phyloP scores from a whole-genome alignment of 1,284 basidiomycete genomes.

The Ustilago trichophora region DNA sequence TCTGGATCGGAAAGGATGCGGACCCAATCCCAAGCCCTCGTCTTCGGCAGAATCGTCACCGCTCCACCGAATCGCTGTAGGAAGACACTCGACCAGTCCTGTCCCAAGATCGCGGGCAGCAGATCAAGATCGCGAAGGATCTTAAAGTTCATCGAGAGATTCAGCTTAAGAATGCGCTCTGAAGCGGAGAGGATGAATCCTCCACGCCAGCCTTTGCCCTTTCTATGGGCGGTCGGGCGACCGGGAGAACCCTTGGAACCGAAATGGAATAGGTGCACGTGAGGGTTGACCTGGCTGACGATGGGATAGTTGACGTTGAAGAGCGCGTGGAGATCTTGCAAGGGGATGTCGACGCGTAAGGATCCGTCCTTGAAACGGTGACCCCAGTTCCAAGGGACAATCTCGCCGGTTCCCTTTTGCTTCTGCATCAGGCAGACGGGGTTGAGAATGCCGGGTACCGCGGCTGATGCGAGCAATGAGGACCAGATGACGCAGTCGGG shows the following conservation, averaged over 20 bases:
- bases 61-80: conserved; percentile 62
- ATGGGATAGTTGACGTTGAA: conserved; percentile 87
- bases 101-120: conserved; percentile 59
- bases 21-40: conserved; percentile 61
- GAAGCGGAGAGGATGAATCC: conserved; percentile 80
- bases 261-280: conserved; percentile 98
- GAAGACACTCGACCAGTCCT: conserved; percentile 64
- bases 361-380: conserved; percentile 66
- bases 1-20: conserved; percentile 62
- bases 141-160: conserved; percentile 63
- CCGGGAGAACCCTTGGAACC: conserved; percentile 92
- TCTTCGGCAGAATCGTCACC: conserved; percentile 63
- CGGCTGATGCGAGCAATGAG: conserved; percentile 66
- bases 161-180: conserved; percentile 65
- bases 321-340: conserved; percentile 80
- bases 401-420: conserved; percentile 76
- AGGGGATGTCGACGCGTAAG: conserved; percentile 83
- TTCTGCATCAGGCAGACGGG: conserved; percentile 87
- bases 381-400: conserved; percentile 94
- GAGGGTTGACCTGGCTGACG: conserved; percentile 95
- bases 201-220: conserved; percentile 80
- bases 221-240: conserved; percentile 87
- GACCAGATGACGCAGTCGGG: conserved; percentile 79
- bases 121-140: conserved; percentile 64
- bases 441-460: conserved; percentile 69